phyloP scores from a whole-genome alignment of 495 filamentous ascomycete species.

The Tuber microsphaerosporum region DNA sequence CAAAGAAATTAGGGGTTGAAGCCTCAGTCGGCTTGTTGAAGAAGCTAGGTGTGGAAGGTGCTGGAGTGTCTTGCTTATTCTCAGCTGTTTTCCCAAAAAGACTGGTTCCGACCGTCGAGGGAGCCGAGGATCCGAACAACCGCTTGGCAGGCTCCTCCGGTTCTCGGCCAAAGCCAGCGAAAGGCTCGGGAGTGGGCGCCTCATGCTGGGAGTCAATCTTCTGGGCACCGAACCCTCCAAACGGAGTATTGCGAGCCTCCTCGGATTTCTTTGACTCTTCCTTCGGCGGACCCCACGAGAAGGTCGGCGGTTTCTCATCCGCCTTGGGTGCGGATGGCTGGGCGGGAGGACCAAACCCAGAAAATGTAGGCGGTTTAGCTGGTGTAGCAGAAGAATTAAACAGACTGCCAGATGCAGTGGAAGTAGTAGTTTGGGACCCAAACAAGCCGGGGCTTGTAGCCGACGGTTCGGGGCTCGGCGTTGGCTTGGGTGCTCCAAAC shows the following conservation, averaged over 20 bases:
- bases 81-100: slow-evolving; percentile 16
- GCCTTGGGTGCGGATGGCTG: slow-evolving; percentile 1
- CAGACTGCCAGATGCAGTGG: not conserved
- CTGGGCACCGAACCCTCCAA: slow-evolving; percentile 27
- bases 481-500: slow-evolving; percentile 18
- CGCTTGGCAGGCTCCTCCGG: slow-evolving; percentile 19
- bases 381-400: not conserved
- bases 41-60: not conserved
- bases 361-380: slow-evolving; percentile 18
- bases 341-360: slow-evolving; percentile 16
- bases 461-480: slow-evolving; percentile 16
- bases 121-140: slow-evolving; percentile 16
- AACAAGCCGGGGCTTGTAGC: not conserved
- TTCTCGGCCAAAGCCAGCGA: not conserved
- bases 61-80: slow-evolving; percentile 16
- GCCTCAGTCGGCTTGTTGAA: not conserved
- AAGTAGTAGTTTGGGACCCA: not conserved
- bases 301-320: slow-evolving; percentile 7
- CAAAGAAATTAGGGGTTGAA: not conserved
- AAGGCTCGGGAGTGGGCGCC: slow-evolving; percentile 12
- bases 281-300: slow-evolving; percentile 10
- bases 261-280: slow-evolving; percentile 26
- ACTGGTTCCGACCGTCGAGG: not conserved
- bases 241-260: slow-evolving; percentile 22
- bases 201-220: slow-evolving; percentile 1